Base-by-base conservation (phyloP, 768 basidiomycete genomes). In the Suillus weaverae region DNA sequence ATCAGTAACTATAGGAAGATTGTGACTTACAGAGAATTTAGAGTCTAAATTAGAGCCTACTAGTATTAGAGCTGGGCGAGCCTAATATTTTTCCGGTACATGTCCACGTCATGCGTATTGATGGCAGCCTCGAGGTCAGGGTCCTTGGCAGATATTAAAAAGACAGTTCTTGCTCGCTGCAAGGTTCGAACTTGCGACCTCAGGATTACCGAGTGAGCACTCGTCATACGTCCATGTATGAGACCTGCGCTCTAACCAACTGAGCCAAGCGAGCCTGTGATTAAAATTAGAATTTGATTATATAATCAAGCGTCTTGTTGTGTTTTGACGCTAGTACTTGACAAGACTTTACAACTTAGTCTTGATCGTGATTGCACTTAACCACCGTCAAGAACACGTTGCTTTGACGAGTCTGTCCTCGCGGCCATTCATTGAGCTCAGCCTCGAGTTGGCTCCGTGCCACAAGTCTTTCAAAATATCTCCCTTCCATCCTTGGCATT, bases 131-230 rank as follows among this genome's bases (percentile, higher is more conserved):
- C 26, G 26, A 26, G 26, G 26, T 26, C 26, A 26, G 26, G 26
- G 26, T 26, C 26, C 26, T 1, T 26, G 26, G 26, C 26, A 26
- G 26, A 26, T 20, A 41, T 63, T 30, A 39, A 22, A 72, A 74
- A 67, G 63, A 32, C 2, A 8, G 2, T 26, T 26, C 26, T 26
- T 85, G 84, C 83, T 78, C 84, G 77, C 80, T 83, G 81, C 80
- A 82, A 84, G 84, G 81, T 73, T 85, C 84, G 84, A 85, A 85
- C 84, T 84, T 83, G 81, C 82, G 84, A 84, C 83, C 82, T 85
- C 82, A 81, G 82, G 84, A 85, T 84, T 83, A 65, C 77, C 66
- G 70, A 72, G 1, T 0, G 0, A 33, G 71, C 70, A 72, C 69
- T 57, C 56, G 38, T 81, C 80, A 80, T 68, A 79, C 68, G 54